phyloP scores from a whole-genome alignment of 345 rosid genomes.

The Acer campestre region DNA sequence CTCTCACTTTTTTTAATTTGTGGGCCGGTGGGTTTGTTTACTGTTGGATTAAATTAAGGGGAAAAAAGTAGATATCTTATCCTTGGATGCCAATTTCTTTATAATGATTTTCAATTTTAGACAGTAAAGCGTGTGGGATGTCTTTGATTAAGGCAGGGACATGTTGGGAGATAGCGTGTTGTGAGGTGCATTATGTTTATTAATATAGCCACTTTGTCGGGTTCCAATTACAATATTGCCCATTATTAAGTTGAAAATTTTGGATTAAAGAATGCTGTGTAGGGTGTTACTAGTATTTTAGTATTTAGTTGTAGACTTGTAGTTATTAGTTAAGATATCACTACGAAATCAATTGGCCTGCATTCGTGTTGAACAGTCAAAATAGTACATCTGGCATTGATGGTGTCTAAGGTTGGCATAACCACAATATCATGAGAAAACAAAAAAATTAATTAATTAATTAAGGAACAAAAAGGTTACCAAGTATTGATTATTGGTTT shows the following conservation, averaged over 20 bases:
- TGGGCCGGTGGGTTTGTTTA: slow-evolving; percentile 9
- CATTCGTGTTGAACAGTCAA: not conserved
- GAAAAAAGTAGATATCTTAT: slow-evolving; percentile 16
- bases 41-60: slow-evolving; percentile 1
- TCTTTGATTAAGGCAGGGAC: slow-evolving; percentile 18
- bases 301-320: too few species aligned
- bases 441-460: not conserved
- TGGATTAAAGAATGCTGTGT: not conserved
- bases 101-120: slow-evolving; percentile 8
- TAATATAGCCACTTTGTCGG: slow-evolving; percentile 14
- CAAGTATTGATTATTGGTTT: not conserved
- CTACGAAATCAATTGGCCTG: not conserved
- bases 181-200: not conserved
- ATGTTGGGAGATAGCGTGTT: slow-evolving; percentile 32
- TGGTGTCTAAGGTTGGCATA: not conserved
- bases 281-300: not conserved
- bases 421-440: not conserved
- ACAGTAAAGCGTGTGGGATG: slow-evolving; percentile 23
- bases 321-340: not conserved
- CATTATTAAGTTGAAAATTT: not conserved
- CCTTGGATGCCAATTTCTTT: slow-evolving; percentile 24
- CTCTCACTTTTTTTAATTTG: not conserved
- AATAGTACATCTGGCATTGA: not conserved
- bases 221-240: slow-evolving; percentile 16
- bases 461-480: not conserved